A percentile compares a stretch with the other conserved stretches of the same genome.
Evolutionary conservation across 2,329 filamentous ascomycete genomes (phyloP).

Genomic region (Fusarium luffae): DNA sequence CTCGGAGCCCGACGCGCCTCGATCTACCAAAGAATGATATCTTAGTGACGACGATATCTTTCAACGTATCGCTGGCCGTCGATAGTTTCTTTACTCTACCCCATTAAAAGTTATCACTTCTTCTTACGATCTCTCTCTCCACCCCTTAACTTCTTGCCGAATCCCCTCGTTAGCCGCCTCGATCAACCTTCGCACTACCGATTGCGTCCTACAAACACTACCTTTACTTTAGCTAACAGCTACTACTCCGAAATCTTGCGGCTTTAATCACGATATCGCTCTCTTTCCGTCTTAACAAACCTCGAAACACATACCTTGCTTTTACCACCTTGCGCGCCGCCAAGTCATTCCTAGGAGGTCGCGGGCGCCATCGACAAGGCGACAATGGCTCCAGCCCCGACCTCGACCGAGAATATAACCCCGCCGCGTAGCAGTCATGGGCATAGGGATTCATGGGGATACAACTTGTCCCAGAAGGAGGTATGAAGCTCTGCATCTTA

Average conservation of each 20-base stretch:
- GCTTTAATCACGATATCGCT: constrained; percentile 7
- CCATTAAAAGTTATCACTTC: constrained; percentile 22
- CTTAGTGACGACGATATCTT: constrained; percentile 31
- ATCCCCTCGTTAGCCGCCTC: constrained; percentile 28
- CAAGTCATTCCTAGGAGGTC: constrained; percentile 39
- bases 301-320: neutral
- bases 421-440: constrained; percentile 63
- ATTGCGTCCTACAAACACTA: constrained; percentile 31
- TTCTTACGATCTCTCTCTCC: constrained; percentile 12
- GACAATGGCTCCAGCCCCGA: constrained; percentile 62
- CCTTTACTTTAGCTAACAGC: constrained; percentile 13
- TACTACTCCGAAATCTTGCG: neutral
- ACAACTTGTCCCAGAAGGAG: constrained; percentile 50
- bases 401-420: constrained; percentile 59
- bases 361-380: constrained; percentile 58
- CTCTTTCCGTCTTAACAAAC: neutral
- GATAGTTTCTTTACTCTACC: constrained; percentile 1
- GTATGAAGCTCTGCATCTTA: constrained; percentile 47
- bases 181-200: constrained; percentile 24
- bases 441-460: constrained; percentile 59
- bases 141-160: constrained; percentile 26
- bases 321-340: constrained; percentile 1
- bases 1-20: constrained; percentile 39
- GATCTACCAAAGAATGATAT: constrained; percentile 37
- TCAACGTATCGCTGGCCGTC: constrained; percentile 22